Evolutionary conservation across 106 monocot species (phyloP), one percentile per base, ranked within the genome.

Genomic region (Cymbidium sinense): DNA sequence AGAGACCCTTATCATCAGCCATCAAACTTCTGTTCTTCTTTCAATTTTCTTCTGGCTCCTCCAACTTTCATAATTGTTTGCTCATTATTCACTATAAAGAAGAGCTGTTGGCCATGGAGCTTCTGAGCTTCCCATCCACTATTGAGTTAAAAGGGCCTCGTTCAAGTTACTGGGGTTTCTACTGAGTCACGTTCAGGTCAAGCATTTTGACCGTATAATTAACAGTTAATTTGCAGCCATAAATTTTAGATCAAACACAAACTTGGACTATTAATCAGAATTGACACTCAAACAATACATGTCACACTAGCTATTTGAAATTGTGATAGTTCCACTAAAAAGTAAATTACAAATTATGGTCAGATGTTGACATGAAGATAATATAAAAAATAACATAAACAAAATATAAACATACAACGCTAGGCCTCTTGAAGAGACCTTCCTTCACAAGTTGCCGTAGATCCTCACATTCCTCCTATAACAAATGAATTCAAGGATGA

Each of bases 391-490:
- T 70, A 19, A 11, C 20, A 35, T 43, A 43, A 23, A 74, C 13
- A 74, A 37, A 13, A 74, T 29, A 47, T 28, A 2, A 74, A 47
- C 90, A 88, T 88, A 95, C 95, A 81, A 92, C 70, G 33, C 80
- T 83, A 72, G 88, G 86, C 71, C 78, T 86, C 80, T 83, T 87
- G 43, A 86, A 73, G 71, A 78, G 77, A 30, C 92, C 95, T 78
- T 84, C 83, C 52, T 88, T 84, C 47, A 83, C 92, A 65, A 86
- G 79, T 70, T 85, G 74, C 3, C 75, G 78, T 11, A 95, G 86
- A 64, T 88, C 92, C 50, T 90, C 84, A 69, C 86, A 92, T 70
- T 95, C 95, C 58, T 86, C 85, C 95, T 95, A 81, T 64, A 67
- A 85, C 41, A 79, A 43, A 65, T 27, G 43, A 33, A 77, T 31